A percentile compares a stretch with the other conserved stretches of the same genome.
These are phyloP conservation scores for Candida chilensis DNA, from an alignment of 805 yeast genomes.

Conservation along the genomic window DNA sequence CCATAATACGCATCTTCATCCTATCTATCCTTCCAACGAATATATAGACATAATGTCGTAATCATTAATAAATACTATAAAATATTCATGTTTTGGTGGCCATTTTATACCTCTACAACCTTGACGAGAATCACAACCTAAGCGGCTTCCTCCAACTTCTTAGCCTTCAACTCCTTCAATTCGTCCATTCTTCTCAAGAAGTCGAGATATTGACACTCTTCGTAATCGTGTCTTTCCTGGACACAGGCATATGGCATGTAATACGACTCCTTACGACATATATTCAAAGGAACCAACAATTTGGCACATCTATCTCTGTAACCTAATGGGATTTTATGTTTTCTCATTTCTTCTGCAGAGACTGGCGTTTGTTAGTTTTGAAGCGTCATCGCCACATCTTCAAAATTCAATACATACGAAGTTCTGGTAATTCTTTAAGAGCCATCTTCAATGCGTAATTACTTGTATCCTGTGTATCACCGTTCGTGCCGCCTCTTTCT, in stretches of 20 bases:
- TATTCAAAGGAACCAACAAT: slow-evolving; percentile 48
- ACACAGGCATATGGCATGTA: slow-evolving; percentile 66
- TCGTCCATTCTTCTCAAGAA: slow-evolving; percentile 74
- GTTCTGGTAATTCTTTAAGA: slow-evolving; percentile 27
- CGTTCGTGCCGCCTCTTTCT: no score
- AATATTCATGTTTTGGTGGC: no score
- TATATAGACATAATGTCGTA: no score
- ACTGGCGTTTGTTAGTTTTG: slow-evolving; percentile 28
- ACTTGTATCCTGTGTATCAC: no score
- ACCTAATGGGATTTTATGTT: slow-evolving; percentile 65
- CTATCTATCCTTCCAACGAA: no score
- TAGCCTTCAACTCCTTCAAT: slow-evolving; percentile 45
- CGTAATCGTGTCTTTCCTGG: slow-evolving; percentile 76
- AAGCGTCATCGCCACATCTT: slow-evolving; percentile 8
- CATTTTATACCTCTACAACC: no score
- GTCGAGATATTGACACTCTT: slow-evolving; percentile 77
- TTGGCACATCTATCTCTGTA: slow-evolving; percentile 82
- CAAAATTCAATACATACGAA: slow-evolving; percentile 20
- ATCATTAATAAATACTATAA: no score
- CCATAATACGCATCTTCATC: no score
- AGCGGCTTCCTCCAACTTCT: no score
- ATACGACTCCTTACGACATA: slow-evolving; percentile 48
- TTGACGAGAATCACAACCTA: no score
- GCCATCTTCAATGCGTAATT: slow-evolving; percentile 17
- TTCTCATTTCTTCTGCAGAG: slow-evolving; percentile 77